Base-by-base conservation (phyloP, 306 rosid genomes). In the Nissolia schottii region DNA sequence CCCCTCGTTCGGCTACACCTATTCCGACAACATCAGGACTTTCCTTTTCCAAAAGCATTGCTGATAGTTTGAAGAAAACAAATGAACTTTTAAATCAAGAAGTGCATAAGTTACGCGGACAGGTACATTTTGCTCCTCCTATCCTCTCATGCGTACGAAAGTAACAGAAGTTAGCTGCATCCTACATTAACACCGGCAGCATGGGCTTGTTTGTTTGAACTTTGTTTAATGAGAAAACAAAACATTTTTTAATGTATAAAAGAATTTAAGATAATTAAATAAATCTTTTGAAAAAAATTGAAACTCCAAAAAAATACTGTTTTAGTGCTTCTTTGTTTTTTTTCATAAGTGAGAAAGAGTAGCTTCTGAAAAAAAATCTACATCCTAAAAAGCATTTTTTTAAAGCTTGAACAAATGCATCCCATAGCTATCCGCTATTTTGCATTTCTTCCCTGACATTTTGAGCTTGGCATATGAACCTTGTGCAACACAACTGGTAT, bases 1-100 rank as follows among this genome's bases (percentile, higher is more conserved):
- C 97, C 32, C 97, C 97, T 40, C 99, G 99, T 65, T 95, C 94
- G 6, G 97, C 99, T 19, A 95, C 97, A 0, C 99, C 99, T 50
- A 83, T 89, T 79, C 96, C 99, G 48, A 95, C 99, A 45, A 86
- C 92, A 16, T 86, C 96, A 0, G 99, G 99, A 64, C 97, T 95
- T 82, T 89, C 97, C 56, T 89, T 95, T 82, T 91, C 99, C 12
- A 89, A 86, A 82, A 88, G 87, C 78, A 61, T 81, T 45, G 64
- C 87, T 27, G 99, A 91, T 73, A 82, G 92, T 84, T 80, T 95
- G 85, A 95, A 87, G 84, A 91, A 91, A 81, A 89, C 96, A 67
- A 95, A 95, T 64, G 99, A 95, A 43, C 88, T 88, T 76, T 64
- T 95, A 75, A 89, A 89, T 85, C 93, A 88, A 12, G 97, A 95